These are phyloP conservation scores for Sporothrix mexicana DNA, from an alignment of 2,329 filamentous ascomycete genomes.

Conservation along the genomic window DNA sequence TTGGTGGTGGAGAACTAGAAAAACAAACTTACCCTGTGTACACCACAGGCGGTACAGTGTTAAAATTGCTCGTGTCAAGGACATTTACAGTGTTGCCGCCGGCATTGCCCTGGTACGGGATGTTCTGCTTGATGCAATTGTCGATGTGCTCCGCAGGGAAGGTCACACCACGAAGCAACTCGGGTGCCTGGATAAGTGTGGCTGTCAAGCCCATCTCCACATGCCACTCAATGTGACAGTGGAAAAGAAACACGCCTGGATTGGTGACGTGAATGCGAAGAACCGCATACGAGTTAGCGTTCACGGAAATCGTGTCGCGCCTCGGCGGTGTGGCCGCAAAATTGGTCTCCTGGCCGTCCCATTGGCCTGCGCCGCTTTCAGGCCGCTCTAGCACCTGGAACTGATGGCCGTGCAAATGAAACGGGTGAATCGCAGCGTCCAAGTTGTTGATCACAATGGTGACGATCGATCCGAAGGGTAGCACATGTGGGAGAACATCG, in stretches of 20 bases:
- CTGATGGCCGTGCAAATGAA: slow-evolving; percentile 62
- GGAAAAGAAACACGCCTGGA: slow-evolving; percentile 61
- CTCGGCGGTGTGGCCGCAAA: slow-evolving; percentile 43
- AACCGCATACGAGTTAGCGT: slow-evolving; percentile 54
- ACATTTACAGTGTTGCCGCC: slow-evolving; percentile 66
- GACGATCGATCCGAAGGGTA: slow-evolving; percentile 49
- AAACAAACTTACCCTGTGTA: too few relatives aligned
- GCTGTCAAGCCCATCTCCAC: slow-evolving; percentile 63
- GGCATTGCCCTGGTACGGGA: slow-evolving; percentile 66
- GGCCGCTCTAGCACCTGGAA: slow-evolving; percentile 59
- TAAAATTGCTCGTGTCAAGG: slow-evolving; percentile 60
- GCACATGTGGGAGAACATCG: slow-evolving; percentile 50
- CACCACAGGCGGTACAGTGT: slow-evolving; percentile 55
- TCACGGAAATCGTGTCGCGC: slow-evolving; percentile 50
- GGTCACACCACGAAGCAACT: slow-evolving; percentile 58
- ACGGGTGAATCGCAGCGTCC: slow-evolving; percentile 55
- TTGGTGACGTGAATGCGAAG: slow-evolving; percentile 59
- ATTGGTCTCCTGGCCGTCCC: slow-evolving; percentile 43
- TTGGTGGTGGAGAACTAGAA: too few relatives aligned
- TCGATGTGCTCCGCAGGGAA: slow-evolving; percentile 65
- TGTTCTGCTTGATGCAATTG: slow-evolving; percentile 52
- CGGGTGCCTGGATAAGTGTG: slow-evolving; percentile 62
- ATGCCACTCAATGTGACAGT: slow-evolving; percentile 68
- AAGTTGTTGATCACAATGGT: slow-evolving; percentile 59
- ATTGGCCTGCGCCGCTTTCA: slow-evolving; percentile 46